phyloP scores from a whole-genome alignment of 129 eudicot genomes.

The Glebionis coronaria region DNA sequence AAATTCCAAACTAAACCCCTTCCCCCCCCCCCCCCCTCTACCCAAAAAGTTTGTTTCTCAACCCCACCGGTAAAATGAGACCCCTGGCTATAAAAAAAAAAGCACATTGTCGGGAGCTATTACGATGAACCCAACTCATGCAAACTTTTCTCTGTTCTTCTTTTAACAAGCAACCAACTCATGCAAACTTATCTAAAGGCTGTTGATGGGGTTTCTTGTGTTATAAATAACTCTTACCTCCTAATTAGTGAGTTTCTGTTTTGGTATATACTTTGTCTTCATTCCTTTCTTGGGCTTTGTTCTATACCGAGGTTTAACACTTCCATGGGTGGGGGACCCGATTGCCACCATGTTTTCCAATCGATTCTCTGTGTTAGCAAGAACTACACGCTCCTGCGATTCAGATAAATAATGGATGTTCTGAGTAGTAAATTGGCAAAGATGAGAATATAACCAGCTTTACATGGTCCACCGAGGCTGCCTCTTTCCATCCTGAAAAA shows the following conservation, averaged over 20 bases:
- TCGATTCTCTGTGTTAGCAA: conserved; percentile 1
- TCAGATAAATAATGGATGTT: conserved; percentile 22
- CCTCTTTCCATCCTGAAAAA: conserved; percentile 73
- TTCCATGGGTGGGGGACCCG: background rate
- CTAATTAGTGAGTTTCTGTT: conserved; percentile 35
- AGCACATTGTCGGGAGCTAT: conserved; percentile 32
- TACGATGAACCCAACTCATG: too few species aligned
- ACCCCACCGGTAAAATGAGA: conserved; percentile 26
- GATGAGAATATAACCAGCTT: conserved; percentile 32
- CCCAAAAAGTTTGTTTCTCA: background rate
- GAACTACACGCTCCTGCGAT: conserved; percentile 6
- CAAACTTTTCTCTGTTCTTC: background rate
- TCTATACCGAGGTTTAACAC: conserved; percentile 27
- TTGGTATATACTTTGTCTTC: conserved; percentile 41
- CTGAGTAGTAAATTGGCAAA: too few species aligned
- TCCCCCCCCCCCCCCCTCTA: too few species aligned
- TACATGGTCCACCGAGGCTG: conserved; percentile 55
- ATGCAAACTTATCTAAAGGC: background rate
- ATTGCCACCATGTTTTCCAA: background rate
- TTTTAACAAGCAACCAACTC: conserved; percentile 9
- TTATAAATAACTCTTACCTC: conserved; percentile 8
- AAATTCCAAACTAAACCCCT: background rate
- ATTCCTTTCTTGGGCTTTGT: conserved; percentile 36
- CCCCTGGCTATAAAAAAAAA: conserved; percentile 36
- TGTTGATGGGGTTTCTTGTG: background rate